Conservation (phyloP, 1,139 yeast genomes). For the Blastobotrys capitulatus region DNA sequence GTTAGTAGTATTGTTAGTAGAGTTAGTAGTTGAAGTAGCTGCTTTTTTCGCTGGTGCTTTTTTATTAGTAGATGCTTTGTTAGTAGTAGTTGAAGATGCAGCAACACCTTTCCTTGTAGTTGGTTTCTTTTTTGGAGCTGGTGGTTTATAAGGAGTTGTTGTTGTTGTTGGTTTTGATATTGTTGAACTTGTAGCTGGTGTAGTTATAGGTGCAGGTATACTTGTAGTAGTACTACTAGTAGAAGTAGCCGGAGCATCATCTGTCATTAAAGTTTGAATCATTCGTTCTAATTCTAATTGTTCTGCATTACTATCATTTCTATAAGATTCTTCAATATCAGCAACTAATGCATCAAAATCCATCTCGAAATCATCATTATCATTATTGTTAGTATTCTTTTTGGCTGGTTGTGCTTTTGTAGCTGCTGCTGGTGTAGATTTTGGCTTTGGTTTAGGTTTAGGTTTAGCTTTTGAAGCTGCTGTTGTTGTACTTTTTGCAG, state of each 20-base stretch:
- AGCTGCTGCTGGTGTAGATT: neutral
- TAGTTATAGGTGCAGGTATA: too few relatives aligned
- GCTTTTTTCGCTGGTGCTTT: neutral
- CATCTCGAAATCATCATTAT: neutral
- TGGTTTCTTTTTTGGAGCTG: neutral
- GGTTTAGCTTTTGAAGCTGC: too few relatives aligned
- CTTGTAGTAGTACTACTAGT: too few relatives aligned
- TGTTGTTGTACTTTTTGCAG: neutral
- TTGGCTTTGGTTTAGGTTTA: neutral
- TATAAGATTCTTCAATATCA: neutral
- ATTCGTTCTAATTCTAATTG: neutral
- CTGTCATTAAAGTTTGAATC: conserved; percentile 1
- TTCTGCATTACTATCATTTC: conserved; percentile 35
- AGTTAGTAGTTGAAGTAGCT: neutral
- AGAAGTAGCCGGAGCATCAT: neutral
- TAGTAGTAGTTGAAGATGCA: neutral
- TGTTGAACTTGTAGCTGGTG: neutral
- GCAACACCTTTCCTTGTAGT: neutral
- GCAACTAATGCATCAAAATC: conserved; percentile 6
- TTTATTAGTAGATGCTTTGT: neutral
- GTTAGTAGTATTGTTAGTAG: neutral
- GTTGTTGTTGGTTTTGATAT: too few relatives aligned
- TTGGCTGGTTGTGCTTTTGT: neutral
- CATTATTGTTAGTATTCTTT: neutral
- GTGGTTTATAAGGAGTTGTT: neutral